These are phyloP conservation scores for Phytopythium aichiense DNA, from an alignment of 352 stramenopile genomes.

Conservation along the genomic window DNA sequence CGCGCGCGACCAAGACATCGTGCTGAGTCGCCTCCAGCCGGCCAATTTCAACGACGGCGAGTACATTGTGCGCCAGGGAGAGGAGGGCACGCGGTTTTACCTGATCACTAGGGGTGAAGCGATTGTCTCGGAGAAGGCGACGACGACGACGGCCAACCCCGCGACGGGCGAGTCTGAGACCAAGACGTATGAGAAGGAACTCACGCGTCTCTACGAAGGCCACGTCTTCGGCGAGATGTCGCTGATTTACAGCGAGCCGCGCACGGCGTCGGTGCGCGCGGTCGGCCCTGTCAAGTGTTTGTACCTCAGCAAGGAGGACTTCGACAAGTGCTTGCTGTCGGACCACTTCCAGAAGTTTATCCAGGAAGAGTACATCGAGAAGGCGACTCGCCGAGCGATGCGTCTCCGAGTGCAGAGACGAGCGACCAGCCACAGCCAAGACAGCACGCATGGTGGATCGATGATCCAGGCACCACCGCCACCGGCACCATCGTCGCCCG, in stretches of 20 bases:
- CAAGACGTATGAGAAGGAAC: conserved; percentile 64
- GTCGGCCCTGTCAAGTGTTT: conserved; percentile 81
- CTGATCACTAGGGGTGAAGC: conserved; percentile 88
- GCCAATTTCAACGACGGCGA: conserved; percentile 84
- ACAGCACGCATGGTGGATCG: conserved; percentile 5
- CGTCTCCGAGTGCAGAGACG: conserved; percentile 66
- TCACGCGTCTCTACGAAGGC: conserved; percentile 84
- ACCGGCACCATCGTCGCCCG: conserved; percentile 44
- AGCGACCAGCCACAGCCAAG: conserved; percentile 22
- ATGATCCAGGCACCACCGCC: conserved; percentile 14
- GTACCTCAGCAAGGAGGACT: conserved; percentile 85
- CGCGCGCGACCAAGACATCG: conserved; percentile 72
- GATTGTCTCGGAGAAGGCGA: conserved; percentile 70
- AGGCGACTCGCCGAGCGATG: conserved; percentile 80
- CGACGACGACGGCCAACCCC: conserved; percentile 10
- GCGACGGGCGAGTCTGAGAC: conserved; percentile 14
- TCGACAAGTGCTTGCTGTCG: conserved; percentile 80
- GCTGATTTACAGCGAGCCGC: conserved; percentile 83
- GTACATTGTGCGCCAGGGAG: conserved; percentile 87
- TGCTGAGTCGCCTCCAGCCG: conserved; percentile 75
- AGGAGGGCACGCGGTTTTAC: conserved; percentile 86
- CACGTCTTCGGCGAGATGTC: conserved; percentile 89
- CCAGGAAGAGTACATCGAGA: conserved; percentile 83
- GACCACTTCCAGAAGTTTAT: conserved; percentile 86
- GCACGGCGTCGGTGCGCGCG: conserved; percentile 77